phyloP scores from a whole-genome alignment of 371 early-diverging fungal species.

The Mortierella polycephala region DNA sequence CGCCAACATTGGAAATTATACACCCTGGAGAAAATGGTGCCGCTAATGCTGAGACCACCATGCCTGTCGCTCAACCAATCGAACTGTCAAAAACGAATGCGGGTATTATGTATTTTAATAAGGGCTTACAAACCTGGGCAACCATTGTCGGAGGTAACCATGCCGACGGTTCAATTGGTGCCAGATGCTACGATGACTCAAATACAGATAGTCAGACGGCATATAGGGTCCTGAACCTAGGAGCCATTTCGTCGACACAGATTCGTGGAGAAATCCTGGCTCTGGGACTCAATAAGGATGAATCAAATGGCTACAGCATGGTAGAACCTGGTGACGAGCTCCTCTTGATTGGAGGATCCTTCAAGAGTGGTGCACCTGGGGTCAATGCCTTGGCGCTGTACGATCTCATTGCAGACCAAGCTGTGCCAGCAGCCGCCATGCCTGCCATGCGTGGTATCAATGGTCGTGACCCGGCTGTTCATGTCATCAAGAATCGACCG shows the following conservation, averaged over 20 bases:
- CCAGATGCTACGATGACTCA: slow-evolving; percentile 23
- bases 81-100: slow-evolving; percentile 19
- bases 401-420: slow-evolving; percentile 39
- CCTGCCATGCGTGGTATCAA: slow-evolving; percentile 10
- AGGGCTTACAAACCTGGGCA: slow-evolving; percentile 19
- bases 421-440: slow-evolving; percentile 15
- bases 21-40: background rate
- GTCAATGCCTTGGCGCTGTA: slow-evolving; percentile 54
- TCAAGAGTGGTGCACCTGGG: slow-evolving; percentile 14
- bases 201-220: background rate
- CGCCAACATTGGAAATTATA: slow-evolving; percentile 8
- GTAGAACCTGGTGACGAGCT: slow-evolving; percentile 37
- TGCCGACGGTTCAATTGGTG: slow-evolving; percentile 19
- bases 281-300: slow-evolving; percentile 31
- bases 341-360: slow-evolving; percentile 65
- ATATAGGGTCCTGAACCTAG: slow-evolving; percentile 17
- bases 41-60: background rate
- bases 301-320: slow-evolving; percentile 9
- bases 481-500: slow-evolving; percentile 56
- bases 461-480: slow-evolving; percentile 46
- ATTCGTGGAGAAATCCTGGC: slow-evolving; percentile 35
- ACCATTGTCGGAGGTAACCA: slow-evolving; percentile 34
- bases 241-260: background rate
- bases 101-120: slow-evolving; percentile 30
- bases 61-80: background rate